phyloP scores from a whole-genome alignment of 2,329 filamentous ascomycete species.

The Fusarium beomiforme region DNA sequence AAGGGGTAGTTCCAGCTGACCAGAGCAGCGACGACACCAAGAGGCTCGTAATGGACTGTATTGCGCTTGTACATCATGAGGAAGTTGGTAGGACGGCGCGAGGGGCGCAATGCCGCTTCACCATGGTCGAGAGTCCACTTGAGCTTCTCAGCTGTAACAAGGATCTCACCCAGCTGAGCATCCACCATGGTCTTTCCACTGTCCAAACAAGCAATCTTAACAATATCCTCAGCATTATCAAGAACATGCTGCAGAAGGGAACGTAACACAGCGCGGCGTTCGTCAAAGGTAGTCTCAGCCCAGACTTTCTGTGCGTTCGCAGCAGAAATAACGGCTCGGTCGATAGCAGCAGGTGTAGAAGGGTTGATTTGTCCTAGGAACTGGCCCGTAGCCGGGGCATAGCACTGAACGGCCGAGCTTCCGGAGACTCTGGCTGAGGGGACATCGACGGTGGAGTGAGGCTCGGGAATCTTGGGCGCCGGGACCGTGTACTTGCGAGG shows the following conservation, averaged over 20 bases:
- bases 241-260: slow-evolving; percentile 85
- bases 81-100: slow-evolving; percentile 83
- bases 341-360: slow-evolving; percentile 78
- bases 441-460: slow-evolving; percentile 65
- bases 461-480: slow-evolving; percentile 68
- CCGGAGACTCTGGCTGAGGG: slow-evolving; percentile 72
- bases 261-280: slow-evolving; percentile 81
- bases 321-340: slow-evolving; percentile 79
- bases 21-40: slow-evolving; percentile 91
- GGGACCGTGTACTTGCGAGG: slow-evolving; percentile 69
- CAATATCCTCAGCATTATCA: slow-evolving; percentile 89
- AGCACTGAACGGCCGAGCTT: slow-evolving; percentile 79
- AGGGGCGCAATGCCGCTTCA: slow-evolving; percentile 79
- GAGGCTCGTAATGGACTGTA: slow-evolving; percentile 87
- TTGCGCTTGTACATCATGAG: slow-evolving; percentile 97
- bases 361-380: slow-evolving; percentile 83
- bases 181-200: slow-evolving; percentile 97
- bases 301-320: slow-evolving; percentile 79
- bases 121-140: slow-evolving; percentile 94
- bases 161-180: slow-evolving; percentile 90
- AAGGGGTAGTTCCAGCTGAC: slow-evolving; percentile 99
- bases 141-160: slow-evolving; percentile 93
- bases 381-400: slow-evolving; percentile 88
- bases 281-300: slow-evolving; percentile 79
- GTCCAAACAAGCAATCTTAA: slow-evolving; percentile 85